Conservation (phyloP, 441 rosid species). For the Aleurites moluccanus region DNA sequence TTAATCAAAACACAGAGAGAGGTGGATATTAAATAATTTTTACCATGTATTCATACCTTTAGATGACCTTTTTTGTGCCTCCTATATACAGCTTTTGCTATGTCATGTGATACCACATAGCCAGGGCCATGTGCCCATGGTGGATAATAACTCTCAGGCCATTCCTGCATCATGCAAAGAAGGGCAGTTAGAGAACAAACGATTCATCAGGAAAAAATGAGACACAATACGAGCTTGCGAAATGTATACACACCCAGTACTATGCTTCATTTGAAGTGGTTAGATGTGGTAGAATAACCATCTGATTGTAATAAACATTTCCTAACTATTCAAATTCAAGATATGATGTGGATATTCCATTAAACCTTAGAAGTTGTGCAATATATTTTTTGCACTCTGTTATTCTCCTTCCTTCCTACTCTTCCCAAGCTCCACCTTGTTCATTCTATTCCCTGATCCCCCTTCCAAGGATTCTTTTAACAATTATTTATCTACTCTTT, state of each 20-base stretch:
- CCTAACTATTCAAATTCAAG: background rate
- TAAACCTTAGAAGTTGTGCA: background rate
- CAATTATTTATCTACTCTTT: background rate
- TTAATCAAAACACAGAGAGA: background rate
- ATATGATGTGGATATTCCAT: background rate
- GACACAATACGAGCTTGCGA: background rate
- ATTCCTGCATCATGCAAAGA: constrained; percentile 51
- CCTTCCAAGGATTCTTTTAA: background rate
- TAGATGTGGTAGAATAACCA: background rate
- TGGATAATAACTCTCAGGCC: constrained; percentile 71
- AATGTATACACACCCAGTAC: background rate
- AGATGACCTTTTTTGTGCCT: constrained; percentile 54
- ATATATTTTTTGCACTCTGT: background rate
- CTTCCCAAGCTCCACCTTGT: background rate
- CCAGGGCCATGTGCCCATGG: constrained; percentile 99
- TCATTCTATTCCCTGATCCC: background rate
- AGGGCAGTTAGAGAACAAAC: background rate
- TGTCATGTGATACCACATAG: constrained; percentile 78
- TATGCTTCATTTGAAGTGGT: background rate
- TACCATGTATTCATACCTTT: constrained; percentile 51
- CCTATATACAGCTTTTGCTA: constrained; percentile 67
- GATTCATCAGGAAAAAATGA: background rate
- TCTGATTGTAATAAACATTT: background rate
- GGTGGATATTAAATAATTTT: background rate
- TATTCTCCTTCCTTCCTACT: background rate